phyloP scores from a whole-genome alignment of 768 basidiomycete species.

The Mrakia hoshinonis region DNA sequence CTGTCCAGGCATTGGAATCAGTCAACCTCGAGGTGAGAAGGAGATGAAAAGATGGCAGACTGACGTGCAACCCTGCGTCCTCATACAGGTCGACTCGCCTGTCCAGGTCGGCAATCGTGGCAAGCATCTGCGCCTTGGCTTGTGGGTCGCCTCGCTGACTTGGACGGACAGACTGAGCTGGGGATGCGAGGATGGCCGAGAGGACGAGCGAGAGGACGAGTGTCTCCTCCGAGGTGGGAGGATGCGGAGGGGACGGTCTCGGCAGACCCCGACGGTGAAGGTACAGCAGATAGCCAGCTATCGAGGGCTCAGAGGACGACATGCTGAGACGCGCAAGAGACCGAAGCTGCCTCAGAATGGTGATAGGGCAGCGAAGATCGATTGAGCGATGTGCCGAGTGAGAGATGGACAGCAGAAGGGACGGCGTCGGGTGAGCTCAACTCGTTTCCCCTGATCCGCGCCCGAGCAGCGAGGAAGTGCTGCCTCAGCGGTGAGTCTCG shows the following conservation, averaged over 20 bases:
- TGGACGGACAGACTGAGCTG: not conserved
- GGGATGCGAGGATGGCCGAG: not conserved
- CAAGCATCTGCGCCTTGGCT: not conserved
- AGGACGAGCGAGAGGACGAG: not conserved
- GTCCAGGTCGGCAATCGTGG: slow-evolving; percentile 31
- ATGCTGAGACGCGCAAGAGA: not conserved
- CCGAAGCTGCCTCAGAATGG: too few species aligned
- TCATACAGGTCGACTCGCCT: slow-evolving; percentile 36
- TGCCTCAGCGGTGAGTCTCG: too few species aligned
- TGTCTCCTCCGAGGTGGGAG: not conserved
- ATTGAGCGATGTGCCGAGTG: too few species aligned
- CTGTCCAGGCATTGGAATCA: not conserved
- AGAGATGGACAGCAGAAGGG: too few species aligned
- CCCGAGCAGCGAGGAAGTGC: too few species aligned
- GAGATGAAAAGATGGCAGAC: not conserved
- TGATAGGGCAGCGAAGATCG: too few species aligned
- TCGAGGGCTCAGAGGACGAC: not conserved
- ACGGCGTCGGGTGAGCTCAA: too few species aligned
- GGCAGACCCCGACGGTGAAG: not conserved
- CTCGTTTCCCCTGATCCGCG: too few species aligned
- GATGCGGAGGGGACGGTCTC: slow-evolving; percentile 1
- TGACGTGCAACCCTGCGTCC: slow-evolving; percentile 30
- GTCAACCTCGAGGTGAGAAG: not conserved
- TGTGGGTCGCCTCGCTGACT: not conserved
- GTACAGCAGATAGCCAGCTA: not conserved